Conservation (phyloP, 192 early-diverging fungal species). For the Coemansia sp. region DNA sequence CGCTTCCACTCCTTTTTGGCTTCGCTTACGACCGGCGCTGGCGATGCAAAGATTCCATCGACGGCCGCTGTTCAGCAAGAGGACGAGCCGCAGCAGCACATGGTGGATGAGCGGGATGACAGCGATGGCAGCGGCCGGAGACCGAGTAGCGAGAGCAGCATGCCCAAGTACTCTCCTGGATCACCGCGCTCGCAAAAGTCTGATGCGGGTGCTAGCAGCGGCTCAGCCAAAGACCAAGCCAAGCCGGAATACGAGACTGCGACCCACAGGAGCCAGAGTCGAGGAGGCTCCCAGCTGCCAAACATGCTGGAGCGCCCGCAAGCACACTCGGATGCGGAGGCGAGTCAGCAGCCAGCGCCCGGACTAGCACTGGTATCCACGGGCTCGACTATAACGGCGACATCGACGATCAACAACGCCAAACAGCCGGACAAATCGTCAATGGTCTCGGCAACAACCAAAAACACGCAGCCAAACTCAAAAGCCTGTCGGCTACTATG, state of each 20-base stretch:
- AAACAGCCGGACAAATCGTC: not conserved
- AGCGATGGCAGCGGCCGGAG: slow-evolving; percentile 8
- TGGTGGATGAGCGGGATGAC: slow-evolving; percentile 2
- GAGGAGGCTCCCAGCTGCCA: not conserved
- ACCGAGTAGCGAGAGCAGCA: not conserved
- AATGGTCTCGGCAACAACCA: not conserved
- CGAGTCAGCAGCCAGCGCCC: not conserved
- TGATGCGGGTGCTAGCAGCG: not conserved
- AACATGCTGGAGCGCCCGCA: not conserved
- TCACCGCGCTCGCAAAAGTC: not conserved
- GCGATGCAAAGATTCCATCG: not conserved
- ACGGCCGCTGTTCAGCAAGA: not conserved
- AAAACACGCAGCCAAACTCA: not conserved
- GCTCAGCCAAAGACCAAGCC: not conserved
- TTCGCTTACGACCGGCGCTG: slow-evolving; percentile 19
- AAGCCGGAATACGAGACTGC: not conserved
- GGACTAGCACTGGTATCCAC: slow-evolving; percentile 2
- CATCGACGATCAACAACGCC: not conserved
- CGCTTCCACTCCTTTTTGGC: slow-evolving; percentile 32
- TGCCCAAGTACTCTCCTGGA: not conserved
- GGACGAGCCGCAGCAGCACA: not conserved
- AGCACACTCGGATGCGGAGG: not conserved
- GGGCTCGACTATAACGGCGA: not conserved
- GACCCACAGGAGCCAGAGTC: not conserved
- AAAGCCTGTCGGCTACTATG: not conserved